Conservation (phyloP, 768 basidiomycete species). For the Hygrophoropsis aurantiaca region DNA sequence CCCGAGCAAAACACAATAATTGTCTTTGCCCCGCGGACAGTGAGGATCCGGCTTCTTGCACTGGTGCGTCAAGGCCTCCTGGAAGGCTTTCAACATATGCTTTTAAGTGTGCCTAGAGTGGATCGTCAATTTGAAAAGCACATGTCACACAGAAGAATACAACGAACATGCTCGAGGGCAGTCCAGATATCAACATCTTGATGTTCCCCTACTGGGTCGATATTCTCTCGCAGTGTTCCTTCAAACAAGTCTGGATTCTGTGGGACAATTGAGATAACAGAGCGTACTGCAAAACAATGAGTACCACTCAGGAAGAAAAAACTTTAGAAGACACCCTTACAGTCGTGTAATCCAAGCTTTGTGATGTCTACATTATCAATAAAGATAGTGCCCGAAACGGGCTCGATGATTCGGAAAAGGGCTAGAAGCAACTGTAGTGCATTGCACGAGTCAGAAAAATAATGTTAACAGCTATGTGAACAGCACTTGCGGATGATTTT, state of each 20-base stretch:
- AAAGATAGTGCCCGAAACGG: constrained; percentile 59
- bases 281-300: constrained; percentile 49
- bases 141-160: background rate
- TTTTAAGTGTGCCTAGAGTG: constrained; percentile 59
- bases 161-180: constrained; percentile 66
- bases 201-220: constrained; percentile 79
- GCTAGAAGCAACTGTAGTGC: constrained; percentile 58
- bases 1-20: constrained; percentile 85
- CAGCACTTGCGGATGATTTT: constrained; percentile 63
- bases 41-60: constrained; percentile 79
- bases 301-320: background rate
- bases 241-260: constrained; percentile 74
- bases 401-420: constrained; percentile 77
- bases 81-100: constrained; percentile 65
- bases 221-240: constrained; percentile 80
- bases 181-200: constrained; percentile 85
- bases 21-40: constrained; percentile 86
- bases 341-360: constrained; percentile 70
- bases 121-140: background rate
- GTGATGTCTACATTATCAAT: constrained; percentile 80
- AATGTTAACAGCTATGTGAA: background rate
- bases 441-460: background rate
- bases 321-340: constrained; percentile 7
- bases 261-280: constrained; percentile 82
- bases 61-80: constrained; percentile 68